A percentile compares a stretch with the other conserved stretches of the same genome.
phyloP scores from a whole-genome alignment of 2,329 filamentous ascomycete species.

The Xylaria hypoxylon region DNA sequence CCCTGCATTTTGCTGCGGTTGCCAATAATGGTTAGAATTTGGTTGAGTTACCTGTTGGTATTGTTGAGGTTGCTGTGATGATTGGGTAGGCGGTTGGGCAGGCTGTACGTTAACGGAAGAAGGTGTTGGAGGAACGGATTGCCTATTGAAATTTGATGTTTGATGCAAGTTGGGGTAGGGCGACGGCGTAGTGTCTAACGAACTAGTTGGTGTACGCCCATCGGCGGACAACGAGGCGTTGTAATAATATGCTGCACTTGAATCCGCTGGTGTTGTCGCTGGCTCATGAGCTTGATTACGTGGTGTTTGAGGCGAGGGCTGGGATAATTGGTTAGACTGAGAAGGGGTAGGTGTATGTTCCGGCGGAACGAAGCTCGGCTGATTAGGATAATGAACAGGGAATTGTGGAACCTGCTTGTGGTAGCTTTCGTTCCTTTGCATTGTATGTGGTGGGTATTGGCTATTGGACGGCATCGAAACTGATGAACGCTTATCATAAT shows the following conservation, averaged over 20 bases:
- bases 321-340: constrained; percentile 47
- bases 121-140: constrained; percentile 57
- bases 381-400: constrained; percentile 54
- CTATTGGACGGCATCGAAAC: constrained; percentile 54
- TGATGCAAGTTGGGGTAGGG: constrained; percentile 66
- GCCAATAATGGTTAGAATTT: constrained; percentile 62
- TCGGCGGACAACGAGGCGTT: constrained; percentile 54
- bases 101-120: constrained; percentile 43
- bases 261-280: constrained; percentile 59
- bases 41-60: constrained; percentile 52
- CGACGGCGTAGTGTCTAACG: constrained; percentile 59
- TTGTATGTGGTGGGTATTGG: constrained; percentile 60
- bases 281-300: constrained; percentile 48
- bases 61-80: constrained; percentile 50
- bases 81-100: constrained; percentile 44
- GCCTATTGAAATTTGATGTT: constrained; percentile 58
- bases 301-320: constrained; percentile 48
- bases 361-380: constrained; percentile 50
- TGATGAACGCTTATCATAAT: constrained; percentile 59
- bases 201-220: constrained; percentile 54
- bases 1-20: constrained; percentile 58
- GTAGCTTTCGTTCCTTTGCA: constrained; percentile 66
- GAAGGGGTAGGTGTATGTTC: constrained; percentile 47
- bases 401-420: constrained; percentile 56
- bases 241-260: constrained; percentile 70